These are phyloP conservation scores for Juncus effusus DNA, from an alignment of 176 grass and related monocot genomes.

Conservation along the genomic window DNA sequence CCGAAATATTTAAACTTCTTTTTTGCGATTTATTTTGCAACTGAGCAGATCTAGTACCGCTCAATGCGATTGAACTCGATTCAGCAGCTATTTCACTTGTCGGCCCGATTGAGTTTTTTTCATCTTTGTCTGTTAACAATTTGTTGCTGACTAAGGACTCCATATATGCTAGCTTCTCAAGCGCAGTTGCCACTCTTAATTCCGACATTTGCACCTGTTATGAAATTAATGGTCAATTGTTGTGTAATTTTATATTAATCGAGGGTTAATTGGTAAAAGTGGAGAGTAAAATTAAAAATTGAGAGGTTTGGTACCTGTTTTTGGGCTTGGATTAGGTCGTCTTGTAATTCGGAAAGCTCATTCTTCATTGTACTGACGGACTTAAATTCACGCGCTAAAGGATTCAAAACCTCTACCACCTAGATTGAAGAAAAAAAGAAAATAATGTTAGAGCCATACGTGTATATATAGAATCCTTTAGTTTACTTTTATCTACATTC, in stretches of 20 bases:
- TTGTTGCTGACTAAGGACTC: constrained; percentile 73
- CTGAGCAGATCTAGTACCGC: constrained; percentile 1
- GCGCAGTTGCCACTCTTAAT: constrained; percentile 53
- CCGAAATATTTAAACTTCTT: constrained; percentile 60
- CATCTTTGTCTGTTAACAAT: constrained; percentile 39
- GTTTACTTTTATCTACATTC: neutral
- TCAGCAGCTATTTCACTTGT: constrained; percentile 26
- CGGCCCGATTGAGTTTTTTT: constrained; percentile 35
- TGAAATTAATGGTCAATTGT: constrained; percentile 14
- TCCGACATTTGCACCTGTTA: constrained; percentile 76
- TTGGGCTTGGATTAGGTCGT: constrained; percentile 62
- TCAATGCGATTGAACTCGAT: constrained; percentile 45
- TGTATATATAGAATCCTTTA: neutral
- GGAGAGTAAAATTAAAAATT: neutral
- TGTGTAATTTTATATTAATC: neutral
- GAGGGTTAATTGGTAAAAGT: neutral
- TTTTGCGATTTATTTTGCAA: constrained; percentile 28
- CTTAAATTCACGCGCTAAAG: constrained; percentile 84
- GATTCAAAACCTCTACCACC: constrained; percentile 92
- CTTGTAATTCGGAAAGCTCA: constrained; percentile 70
- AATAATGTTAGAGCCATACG: neutral
- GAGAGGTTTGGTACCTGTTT: constrained; percentile 43
- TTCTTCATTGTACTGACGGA: constrained; percentile 87
- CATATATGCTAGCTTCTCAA: constrained; percentile 81
- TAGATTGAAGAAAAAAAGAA: constrained; percentile 22